Base-by-base conservation (phyloP, 2,329 filamentous ascomycete species). In the Clonostachys sp. region DNA sequence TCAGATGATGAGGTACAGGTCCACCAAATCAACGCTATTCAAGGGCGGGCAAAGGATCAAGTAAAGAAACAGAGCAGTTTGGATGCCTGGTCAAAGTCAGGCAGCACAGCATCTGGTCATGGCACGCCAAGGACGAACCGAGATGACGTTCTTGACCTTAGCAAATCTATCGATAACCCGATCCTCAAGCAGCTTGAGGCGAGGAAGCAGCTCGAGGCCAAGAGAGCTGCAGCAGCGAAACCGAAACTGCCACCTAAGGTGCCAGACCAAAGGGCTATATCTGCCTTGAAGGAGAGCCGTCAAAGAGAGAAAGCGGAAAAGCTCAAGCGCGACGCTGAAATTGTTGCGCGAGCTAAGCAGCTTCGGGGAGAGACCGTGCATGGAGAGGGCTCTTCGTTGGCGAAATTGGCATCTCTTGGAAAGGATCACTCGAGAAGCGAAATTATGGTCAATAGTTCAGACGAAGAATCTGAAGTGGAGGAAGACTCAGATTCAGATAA, bases 391-490 rank as follows among this genome's bases (percentile, higher is more conserved):
- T 94, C 89, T 49, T 90, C 87, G 17, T 69, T 94, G 10, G 78
- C 81, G 52, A 85, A 84, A 24, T 77, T 95, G 44, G 76, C 87
- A 35, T 74, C 91, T 2, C 73, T 80, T 48, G 89, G 89, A 50
- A 94, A 92, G 66, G 90, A 94, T 47, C 87, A 92, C 59, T 78
- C 81, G 4, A 87, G 87, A 53, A 87, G 86, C 59, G 90, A 92
- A 53, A 90, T 97, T 64, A 96, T 97, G 90, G 89, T 96, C 20
- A 84, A 87, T 48, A 87, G 84, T 50, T 86, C 84, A 4, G 90
- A 94, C 51, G 87, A 89, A 51, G 84, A 89, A 42, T 79, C 88
- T 10, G 80, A 81, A 49, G 79, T 80, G 46, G 83, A 84, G 43
- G 84, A 85, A 20, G 80, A 89, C 4, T 49, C 50, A 7, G 50